These are phyloP conservation scores for Cercospora citrullina DNA, from an alignment of 2,329 filamentous ascomycete species.

Conservation along the genomic window DNA sequence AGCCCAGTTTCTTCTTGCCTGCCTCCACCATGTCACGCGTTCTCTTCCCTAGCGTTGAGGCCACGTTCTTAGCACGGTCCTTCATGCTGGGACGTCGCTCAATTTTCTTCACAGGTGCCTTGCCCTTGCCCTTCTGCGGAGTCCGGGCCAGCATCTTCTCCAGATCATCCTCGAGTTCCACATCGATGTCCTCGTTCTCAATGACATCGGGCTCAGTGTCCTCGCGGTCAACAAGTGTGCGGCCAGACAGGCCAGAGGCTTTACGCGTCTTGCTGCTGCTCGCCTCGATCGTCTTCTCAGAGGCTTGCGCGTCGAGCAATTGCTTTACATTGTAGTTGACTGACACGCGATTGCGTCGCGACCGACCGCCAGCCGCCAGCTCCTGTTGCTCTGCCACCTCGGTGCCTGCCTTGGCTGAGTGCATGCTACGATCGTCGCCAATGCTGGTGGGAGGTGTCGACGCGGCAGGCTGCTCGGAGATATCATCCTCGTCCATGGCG, in stretches of 20 bases:
- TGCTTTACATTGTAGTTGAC: constrained; percentile 61
- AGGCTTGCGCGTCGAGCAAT: constrained; percentile 32
- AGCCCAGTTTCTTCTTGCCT: constrained; percentile 40
- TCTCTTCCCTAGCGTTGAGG: constrained; percentile 40
- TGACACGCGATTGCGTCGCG: constrained; percentile 57
- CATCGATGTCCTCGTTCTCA: constrained; percentile 43
- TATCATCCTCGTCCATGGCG: constrained; percentile 36
- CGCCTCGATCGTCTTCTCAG: constrained; percentile 21
- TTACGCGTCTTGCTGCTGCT: constrained; percentile 56
- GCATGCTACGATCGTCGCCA: constrained; percentile 61
- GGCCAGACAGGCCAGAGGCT: constrained; percentile 39
- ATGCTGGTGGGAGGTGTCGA: constrained; percentile 69
- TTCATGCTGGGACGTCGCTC: constrained; percentile 34
- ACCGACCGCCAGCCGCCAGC: constrained; percentile 43
- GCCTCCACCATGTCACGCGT: constrained; percentile 41
- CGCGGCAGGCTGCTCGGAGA: constrained; percentile 55
- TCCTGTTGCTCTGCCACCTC: constrained; percentile 29
- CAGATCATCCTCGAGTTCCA: constrained; percentile 50
- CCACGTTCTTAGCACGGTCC: constrained; percentile 37
- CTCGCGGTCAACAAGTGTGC: constrained; percentile 33
- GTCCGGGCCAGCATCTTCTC: constrained; percentile 24
- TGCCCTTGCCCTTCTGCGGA: constrained; percentile 16
- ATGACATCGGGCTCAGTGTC: constrained; percentile 26
- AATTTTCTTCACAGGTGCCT: constrained; percentile 21
- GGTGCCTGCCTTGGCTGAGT: constrained; percentile 35